Conservation (phyloP, 1,139 yeast species). For the Debaryomycetaceae sp. region DNA sequence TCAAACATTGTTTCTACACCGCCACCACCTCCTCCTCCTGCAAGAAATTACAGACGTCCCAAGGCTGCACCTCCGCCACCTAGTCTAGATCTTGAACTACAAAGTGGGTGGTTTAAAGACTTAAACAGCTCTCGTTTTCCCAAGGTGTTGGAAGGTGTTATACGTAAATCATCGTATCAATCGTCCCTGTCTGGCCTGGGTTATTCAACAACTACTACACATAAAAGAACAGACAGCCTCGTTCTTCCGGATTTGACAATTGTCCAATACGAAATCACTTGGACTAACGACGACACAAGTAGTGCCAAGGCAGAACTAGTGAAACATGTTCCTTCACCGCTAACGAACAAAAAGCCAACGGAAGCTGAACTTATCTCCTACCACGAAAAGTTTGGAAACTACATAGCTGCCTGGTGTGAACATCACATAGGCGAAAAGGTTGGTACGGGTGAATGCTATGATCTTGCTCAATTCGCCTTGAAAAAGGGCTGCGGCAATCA, state of each 20-base stretch:
- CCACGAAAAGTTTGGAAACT: constrained; percentile 45
- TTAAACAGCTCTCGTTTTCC: constrained; percentile 30
- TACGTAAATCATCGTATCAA: constrained; percentile 31
- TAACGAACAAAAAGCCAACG: constrained; percentile 28
- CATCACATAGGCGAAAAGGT: constrained; percentile 52
- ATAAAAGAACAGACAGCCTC: constrained; percentile 25
- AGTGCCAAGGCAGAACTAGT: constrained; percentile 27
- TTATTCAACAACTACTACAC: constrained; percentile 5
- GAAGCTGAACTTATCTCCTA: constrained; percentile 36
- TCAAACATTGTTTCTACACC: constrained; percentile 9
- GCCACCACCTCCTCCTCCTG: constrained; percentile 39
- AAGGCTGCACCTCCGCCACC: constrained; percentile 27
- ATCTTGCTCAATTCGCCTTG: constrained; percentile 64
- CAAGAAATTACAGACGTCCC: constrained; percentile 28
- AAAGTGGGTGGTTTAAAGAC: constrained; percentile 45
- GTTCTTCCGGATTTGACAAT: constrained; percentile 54
- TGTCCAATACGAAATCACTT: constrained; percentile 41
- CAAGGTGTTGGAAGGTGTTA: constrained; percentile 29
- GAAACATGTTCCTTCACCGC: constrained; percentile 52
- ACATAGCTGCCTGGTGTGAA: constrained; percentile 65
- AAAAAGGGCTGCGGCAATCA: constrained; percentile 57
- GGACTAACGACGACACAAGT: constrained; percentile 32
- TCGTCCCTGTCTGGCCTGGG: constrained; percentile 11
- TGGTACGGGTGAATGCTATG: constrained; percentile 80
- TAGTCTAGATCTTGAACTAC: constrained; percentile 38